These are phyloP conservation scores for Sporobolomyces phaffii DNA, from an alignment of 768 basidiomycete species.

Conservation along the genomic window DNA sequence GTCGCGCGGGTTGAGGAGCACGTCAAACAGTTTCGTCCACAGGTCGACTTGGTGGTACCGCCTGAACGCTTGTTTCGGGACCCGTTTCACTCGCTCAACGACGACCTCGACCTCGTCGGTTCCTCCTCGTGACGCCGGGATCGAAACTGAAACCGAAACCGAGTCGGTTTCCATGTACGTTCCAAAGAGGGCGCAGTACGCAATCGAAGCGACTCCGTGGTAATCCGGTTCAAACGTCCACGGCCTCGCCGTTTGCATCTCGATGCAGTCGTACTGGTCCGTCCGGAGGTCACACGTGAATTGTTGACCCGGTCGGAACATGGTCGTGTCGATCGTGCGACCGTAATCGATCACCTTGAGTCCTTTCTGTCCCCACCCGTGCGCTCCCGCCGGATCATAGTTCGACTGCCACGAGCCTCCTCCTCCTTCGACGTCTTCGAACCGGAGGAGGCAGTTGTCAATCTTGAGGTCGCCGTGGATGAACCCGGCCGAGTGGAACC, in stretches of 20 bases:
- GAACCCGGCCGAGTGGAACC: constrained; percentile 72
- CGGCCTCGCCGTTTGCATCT: constrained; percentile 70
- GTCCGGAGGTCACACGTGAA: constrained; percentile 83
- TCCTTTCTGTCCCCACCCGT: constrained; percentile 82
- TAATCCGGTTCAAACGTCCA: constrained; percentile 98
- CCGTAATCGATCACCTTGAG: constrained; percentile 95
- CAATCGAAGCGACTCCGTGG: constrained; percentile 85
- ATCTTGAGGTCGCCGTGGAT: constrained; percentile 99
- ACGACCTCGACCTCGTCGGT: no score
- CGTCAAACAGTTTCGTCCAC: constrained; percentile 76
- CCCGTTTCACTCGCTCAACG: constrained; percentile 50
- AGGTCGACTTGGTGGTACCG: constrained; percentile 90
- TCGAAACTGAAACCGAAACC: no score
- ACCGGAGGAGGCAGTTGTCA: constrained; percentile 92
- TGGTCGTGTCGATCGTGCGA: constrained; percentile 76
- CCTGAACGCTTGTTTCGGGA: constrained; percentile 71
- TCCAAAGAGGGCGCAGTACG: constrained; percentile 93
- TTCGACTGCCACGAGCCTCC: constrained; percentile 59
- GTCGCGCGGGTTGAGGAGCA: constrained; percentile 73
- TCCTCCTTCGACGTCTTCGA: constrained; percentile 73
- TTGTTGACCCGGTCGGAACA: constrained; percentile 71
- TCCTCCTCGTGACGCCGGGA: no score
- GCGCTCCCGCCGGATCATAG: constrained; percentile 72
- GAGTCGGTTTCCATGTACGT: constrained; percentile 79
- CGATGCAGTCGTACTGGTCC: constrained; percentile 85